Percentiles rank a stretch among this genome's conserved stretches.
Conservation (phyloP, 441 rosid genomes). For the Croton setiger region DNA sequence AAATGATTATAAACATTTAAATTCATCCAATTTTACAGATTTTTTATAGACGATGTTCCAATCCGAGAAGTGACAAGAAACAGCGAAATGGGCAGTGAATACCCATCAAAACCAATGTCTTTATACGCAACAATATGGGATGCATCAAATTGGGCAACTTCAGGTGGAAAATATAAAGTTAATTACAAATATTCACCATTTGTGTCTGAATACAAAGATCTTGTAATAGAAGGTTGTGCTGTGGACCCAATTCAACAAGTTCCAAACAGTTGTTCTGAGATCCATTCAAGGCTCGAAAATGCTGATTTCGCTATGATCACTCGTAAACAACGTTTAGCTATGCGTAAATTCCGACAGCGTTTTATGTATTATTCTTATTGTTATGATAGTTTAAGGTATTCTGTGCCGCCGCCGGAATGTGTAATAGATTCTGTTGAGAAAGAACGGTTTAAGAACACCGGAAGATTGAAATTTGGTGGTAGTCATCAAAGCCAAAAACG, state of each 20-base stretch:
- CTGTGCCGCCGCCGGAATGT: constrained; percentile 55
- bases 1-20: no score
- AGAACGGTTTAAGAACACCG: constrained; percentile 51
- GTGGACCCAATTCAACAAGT: constrained; percentile 58
- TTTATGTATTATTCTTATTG: constrained; percentile 87
- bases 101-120: constrained; percentile 86
- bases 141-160: constrained; percentile 93
- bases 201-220: constrained; percentile 57
- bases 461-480: constrained; percentile 71
- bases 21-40: no score
- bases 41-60: constrained; percentile 82
- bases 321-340: constrained; percentile 35
- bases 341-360: constrained; percentile 62
- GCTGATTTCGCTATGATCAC: constrained; percentile 44
- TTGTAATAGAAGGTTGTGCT: constrained; percentile 67
- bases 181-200: constrained; percentile 80
- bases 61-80: constrained; percentile 59
- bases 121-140: constrained; percentile 94
- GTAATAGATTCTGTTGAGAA: constrained; percentile 48
- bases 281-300: constrained; percentile 26
- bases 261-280: constrained; percentile 32
- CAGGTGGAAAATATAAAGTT: constrained; percentile 74
- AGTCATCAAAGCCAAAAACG: constrained; percentile 38
- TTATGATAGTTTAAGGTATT: constrained; percentile 63
- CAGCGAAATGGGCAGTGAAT: constrained; percentile 73